Evolutionary conservation across 228 moss, liverwort and hornwort genomes (phyloP).

Genomic region (Sphagnum magellanicum): DNA sequence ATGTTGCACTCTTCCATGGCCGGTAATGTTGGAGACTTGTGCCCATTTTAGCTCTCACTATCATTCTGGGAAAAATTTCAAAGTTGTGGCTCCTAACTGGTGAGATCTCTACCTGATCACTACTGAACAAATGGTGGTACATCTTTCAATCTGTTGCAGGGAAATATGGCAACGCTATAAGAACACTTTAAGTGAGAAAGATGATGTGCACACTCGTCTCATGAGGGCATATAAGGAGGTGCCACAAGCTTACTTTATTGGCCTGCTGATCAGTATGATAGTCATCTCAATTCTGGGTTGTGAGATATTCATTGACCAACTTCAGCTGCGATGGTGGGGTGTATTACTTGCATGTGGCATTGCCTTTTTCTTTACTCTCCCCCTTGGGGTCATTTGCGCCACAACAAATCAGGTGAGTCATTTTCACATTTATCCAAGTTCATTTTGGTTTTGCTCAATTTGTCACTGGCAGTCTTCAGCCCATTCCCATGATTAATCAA

Average conservation of each 20-base stretch:
- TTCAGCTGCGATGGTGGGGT: constrained; percentile 17
- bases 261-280: constrained; percentile 8
- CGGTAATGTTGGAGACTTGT: constrained; percentile 4
- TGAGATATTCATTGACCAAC: constrained; percentile 14
- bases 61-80: not conserved
- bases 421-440: not conserved
- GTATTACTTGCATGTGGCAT: constrained; percentile 13
- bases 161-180: constrained; percentile 19
- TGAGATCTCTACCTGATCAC: not conserved
- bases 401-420: constrained; percentile 16
- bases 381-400: constrained; percentile 14
- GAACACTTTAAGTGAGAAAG: constrained; percentile 5
- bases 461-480: too few relatives aligned
- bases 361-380: constrained; percentile 9
- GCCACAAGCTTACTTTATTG: constrained; percentile 29
- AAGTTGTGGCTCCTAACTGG: not conserved
- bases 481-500: too few relatives aligned
- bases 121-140: not conserved
- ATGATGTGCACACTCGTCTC: constrained; percentile 23
- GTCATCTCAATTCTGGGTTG: constrained; percentile 3
- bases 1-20: constrained; percentile 30
- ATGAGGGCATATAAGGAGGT: constrained; percentile 24
- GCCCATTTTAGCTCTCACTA: not conserved
- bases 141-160: constrained; percentile 2
- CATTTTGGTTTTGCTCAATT: not conserved